phyloP scores from a whole-genome alignment of 2,329 filamentous ascomycete species.

The Dactylellina sp. region DNA sequence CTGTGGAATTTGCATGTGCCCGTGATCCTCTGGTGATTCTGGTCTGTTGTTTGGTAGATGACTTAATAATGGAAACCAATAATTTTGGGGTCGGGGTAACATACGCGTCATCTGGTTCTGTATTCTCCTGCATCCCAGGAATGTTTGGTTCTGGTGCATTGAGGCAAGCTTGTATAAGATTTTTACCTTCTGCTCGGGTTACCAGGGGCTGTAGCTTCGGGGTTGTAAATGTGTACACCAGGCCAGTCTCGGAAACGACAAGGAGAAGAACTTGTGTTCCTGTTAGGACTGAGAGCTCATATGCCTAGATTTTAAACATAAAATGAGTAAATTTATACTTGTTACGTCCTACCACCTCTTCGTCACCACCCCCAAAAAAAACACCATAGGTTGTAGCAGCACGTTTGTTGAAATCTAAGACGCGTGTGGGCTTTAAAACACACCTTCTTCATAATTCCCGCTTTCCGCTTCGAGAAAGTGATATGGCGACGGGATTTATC shows the following conservation, averaged over 20 bases:
- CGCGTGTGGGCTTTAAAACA: constrained; percentile 19
- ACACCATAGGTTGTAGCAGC: constrained; percentile 29
- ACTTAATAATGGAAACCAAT: no score
- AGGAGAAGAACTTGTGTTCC: constrained; percentile 96
- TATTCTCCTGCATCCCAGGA: constrained; percentile 79
- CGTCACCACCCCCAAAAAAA: no score
- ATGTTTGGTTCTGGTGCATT: constrained; percentile 90
- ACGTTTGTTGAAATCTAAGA: neutral
- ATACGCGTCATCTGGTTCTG: constrained; percentile 71
- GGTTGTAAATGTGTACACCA: constrained; percentile 98
- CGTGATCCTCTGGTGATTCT: constrained; percentile 90
- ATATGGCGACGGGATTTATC: constrained; percentile 99
- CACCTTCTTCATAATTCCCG: constrained; percentile 99
- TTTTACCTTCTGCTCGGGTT: constrained; percentile 98
- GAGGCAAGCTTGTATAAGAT: constrained; percentile 96
- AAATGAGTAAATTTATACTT: constrained; percentile 42
- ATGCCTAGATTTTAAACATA: constrained; percentile 86
- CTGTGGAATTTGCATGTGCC: constrained; percentile 79
- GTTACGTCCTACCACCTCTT: no score
- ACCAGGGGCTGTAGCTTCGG: constrained; percentile 98
- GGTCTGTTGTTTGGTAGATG: constrained; percentile 67
- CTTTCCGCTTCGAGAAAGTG: constrained; percentile 99
- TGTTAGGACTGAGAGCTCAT: constrained; percentile 95
- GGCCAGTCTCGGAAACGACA: constrained; percentile 94
- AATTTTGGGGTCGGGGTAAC: constrained; percentile 11